These are phyloP conservation scores for Tetrapisispora taiwanensis DNA, from an alignment of 805 yeast genomes.

Conservation along the genomic window DNA sequence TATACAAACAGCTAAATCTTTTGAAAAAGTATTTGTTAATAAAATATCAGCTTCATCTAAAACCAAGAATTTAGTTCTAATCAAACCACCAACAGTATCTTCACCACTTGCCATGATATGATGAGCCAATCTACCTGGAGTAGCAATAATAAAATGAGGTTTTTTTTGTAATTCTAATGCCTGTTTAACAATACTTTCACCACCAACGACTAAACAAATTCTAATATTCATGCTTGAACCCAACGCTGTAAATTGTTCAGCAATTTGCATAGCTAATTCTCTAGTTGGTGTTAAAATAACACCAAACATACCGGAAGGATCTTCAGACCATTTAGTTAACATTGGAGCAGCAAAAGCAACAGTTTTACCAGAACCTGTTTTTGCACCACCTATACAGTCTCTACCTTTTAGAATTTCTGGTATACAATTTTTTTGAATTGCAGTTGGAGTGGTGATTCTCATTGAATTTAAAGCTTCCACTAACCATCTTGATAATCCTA, in stretches of 20 bases:
- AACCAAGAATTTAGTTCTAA: conserved; percentile 70
- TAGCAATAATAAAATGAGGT: conserved; percentile 93
- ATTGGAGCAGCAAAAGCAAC: conserved; percentile 97
- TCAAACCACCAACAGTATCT: conserved; percentile 71
- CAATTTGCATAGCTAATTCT: conserved; percentile 91
- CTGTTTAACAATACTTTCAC: conserved; percentile 87
- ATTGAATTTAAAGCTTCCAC: conserved; percentile 68
- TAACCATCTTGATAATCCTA: conserved; percentile 85
- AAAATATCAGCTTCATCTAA: conserved; percentile 94
- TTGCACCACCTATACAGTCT: conserved; percentile 97
- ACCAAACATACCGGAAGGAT: conserved; percentile 89
- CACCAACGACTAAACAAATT: conserved; percentile 84
- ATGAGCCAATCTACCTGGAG: conserved; percentile 94
- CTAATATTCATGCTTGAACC: conserved; percentile 84
- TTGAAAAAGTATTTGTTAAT: conserved; percentile 72
- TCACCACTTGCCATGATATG: conserved; percentile 83
- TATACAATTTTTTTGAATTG: conserved; percentile 79
- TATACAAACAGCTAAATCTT: conserved; percentile 67
- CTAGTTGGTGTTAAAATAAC: conserved; percentile 83
- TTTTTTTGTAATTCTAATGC: conserved; percentile 67
- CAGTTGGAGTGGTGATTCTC: conserved; percentile 76
- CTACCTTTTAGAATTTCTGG: conserved; percentile 69
- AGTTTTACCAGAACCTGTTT: conserved; percentile 96
- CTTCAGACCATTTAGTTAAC: conserved; percentile 88
- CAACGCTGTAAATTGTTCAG: conserved; percentile 89